Percentiles rank a stretch among this genome's conserved stretches.
These are phyloP conservation scores for Lactarius trivialis DNA, from an alignment of 768 basidiomycete genomes.

Conservation along the genomic window DNA sequence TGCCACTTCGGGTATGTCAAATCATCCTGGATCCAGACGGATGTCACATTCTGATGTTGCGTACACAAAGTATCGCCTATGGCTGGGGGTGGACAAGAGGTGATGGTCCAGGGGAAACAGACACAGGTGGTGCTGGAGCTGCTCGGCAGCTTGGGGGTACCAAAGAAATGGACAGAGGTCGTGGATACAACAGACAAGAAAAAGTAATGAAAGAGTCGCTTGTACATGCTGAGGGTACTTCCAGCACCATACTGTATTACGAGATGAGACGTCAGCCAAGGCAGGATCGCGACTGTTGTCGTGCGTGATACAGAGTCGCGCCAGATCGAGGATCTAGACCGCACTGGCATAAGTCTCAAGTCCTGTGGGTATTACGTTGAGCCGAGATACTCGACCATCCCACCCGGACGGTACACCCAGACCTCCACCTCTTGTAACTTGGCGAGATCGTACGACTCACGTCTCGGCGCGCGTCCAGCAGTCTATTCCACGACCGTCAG, in stretches of 20 bases:
- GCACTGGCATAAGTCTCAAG: constrained; percentile 3
- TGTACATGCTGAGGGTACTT: neutral
- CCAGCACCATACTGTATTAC: neutral
- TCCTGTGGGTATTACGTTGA: constrained; percentile 18
- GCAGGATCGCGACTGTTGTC: too few relatives aligned
- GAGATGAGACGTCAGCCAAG: too few relatives aligned
- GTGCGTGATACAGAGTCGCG: too few relatives aligned
- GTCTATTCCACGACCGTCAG: constrained; percentile 53
- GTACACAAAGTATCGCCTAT: constrained; percentile 46
- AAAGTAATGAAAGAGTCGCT: constrained; percentile 29
- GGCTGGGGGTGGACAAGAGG: constrained; percentile 56
- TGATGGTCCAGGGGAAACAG: constrained; percentile 85
- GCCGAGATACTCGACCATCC: constrained; percentile 34
- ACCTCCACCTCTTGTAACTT: constrained; percentile 44
- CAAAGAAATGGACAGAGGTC: constrained; percentile 73
- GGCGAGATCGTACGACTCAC: constrained; percentile 38
- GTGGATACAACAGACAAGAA: constrained; percentile 39
- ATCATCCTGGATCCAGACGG: neutral
- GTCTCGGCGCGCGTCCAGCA: constrained; percentile 35
- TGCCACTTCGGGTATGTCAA: constrained; percentile 60
- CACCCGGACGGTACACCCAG: constrained; percentile 51
- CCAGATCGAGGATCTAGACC: too few relatives aligned
- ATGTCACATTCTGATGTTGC: neutral
- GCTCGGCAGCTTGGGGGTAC: constrained; percentile 62
- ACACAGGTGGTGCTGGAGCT: constrained; percentile 58